Base-by-base conservation (phyloP, 257 asterid species). In the Forsythia suspensa region DNA sequence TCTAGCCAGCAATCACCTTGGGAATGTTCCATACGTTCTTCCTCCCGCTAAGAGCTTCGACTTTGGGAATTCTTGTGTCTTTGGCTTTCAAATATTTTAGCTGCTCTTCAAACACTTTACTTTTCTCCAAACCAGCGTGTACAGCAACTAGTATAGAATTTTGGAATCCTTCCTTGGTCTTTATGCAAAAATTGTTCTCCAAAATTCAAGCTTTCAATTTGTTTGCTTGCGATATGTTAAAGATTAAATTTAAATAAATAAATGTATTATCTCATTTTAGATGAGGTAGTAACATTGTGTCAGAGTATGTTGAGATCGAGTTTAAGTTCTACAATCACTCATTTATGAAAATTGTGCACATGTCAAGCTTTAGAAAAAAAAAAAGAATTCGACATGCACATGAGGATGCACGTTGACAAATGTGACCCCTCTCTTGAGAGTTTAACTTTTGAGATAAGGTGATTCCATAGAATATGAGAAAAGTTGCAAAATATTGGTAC, bases 41-140 rank as follows among this genome's bases (percentile, higher is more conserved):
- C 83, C 99, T 84, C 81, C 98, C 97, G 70, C 98, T 88, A 3
- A 95, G 97, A 76, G 96, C 70, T 77, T 87, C 90, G 70, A 95
- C 96, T 76, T 95, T 95, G 18, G 99, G 81, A 51, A 93, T 93
- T 75, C 95, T 93, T 0, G 98, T 89, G 85, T 95, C 97, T 84
- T 88, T 95, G 37, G 91, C 90, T 83, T 84, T 93, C 70, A 95
- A 90, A 77, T 81, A 80, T 38, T 78, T 82, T 55, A 93, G 83
- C 86, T 95, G 99, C 73, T 89, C 86, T 10, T 88, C 79, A 18
- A 95, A 90, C 11, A 84, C 80, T 84, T 84, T 89, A 36, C 77
- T 74, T 76, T 88, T 93, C 88, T 91, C 98, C 86, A 95, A 74
- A 44, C 99, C 98, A 41, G 95, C 98, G 78, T 95, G 99, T 2